Evolutionary conservation across 2,329 filamentous ascomycete species (phyloP), one percentile per base, ranked within the genome.

Genomic region (Pseudocercospora macadamiae): DNA sequence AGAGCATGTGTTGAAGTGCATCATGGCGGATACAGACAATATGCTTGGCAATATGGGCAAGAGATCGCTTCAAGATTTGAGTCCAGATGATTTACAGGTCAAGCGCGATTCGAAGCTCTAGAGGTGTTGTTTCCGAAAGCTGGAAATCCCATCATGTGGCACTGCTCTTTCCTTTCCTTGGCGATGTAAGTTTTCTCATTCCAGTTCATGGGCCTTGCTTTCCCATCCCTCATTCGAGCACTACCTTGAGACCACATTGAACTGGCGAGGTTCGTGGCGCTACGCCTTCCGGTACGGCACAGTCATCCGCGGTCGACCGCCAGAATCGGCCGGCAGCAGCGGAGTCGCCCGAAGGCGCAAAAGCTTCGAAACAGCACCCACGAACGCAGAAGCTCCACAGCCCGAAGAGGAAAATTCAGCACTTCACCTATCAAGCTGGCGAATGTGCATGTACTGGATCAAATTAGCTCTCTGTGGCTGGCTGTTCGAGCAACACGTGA

Each of bases 1-100:
- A 1, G 79, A 79, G 60, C 64, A 71, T 53, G 70, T 68, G 0
- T 51, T 69, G 45, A 61, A 61, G 54, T 66, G 63, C 37, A 54
- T 67, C 36, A 49, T 67, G 30, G 65, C 63, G 1, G 64, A 66
- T 49, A 66, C 63, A 3, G 64, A 66, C 45, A 66, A 66, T 16
- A 65, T 63, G 54, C 32, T 66, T 18, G 63, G 56, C 3, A 64
- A 66, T 16, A 51, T 65, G 42, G 64, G 64, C 5, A 65, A 64
- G 63, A 59, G 48, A 7, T 61, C 59, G 14, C 25, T 64, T 21
- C 39, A 54, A 16, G 65, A 67, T 45, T 18, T 67, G 54, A 54
- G 60, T 14, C 55, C 62, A 47, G 61, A 63, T 8, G 63, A 66
- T 49, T 51, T 67, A 7, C 63, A 64, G 36, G 28, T 65, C 16